Percentiles rank a stretch among this genome's conserved stretches.
phyloP scores from a whole-genome alignment of 352 stramenopile genomes.

The Phytophthora syringae region DNA sequence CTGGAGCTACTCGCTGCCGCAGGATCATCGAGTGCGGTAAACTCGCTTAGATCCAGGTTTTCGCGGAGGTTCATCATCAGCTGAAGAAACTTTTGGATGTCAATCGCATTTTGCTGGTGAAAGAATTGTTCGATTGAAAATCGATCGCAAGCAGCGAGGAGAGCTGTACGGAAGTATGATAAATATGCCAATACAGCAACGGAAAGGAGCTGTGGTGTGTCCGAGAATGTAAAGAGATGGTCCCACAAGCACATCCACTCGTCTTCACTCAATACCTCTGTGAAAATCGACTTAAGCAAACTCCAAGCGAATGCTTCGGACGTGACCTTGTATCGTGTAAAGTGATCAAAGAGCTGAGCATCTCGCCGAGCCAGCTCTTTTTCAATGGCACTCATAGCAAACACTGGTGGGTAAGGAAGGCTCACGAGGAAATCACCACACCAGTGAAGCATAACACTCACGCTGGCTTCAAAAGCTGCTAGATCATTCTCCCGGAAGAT shows the following conservation, averaged over 20 bases:
- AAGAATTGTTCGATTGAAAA: conserved; percentile 88
- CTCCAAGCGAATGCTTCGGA: conserved; percentile 84
- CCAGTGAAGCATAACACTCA: conserved; percentile 89
- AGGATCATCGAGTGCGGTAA: conserved; percentile 24
- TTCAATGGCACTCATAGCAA: conserved; percentile 74
- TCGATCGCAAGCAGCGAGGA: conserved; percentile 57
- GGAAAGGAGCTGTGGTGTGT: conserved; percentile 70
- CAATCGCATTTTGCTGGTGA: conserved; percentile 83
- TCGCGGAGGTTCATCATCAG: conserved; percentile 63
- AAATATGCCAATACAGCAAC: conserved; percentile 78
- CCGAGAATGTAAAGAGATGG: conserved; percentile 76
- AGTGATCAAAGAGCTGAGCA: conserved; percentile 77
- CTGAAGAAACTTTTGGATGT: conserved; percentile 77
- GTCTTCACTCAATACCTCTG: conserved; percentile 85
- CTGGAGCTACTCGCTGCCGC: neutral
- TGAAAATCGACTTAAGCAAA: conserved; percentile 89
- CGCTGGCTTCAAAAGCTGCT: conserved; percentile 88
- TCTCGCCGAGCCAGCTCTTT: conserved; percentile 74
- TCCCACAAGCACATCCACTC: conserved; percentile 93
- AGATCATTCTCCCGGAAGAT: conserved; percentile 89
- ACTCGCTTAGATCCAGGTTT: conserved; percentile 46
- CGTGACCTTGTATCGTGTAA: conserved; percentile 67
- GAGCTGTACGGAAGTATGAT: conserved; percentile 66
- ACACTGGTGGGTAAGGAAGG: conserved; percentile 84
- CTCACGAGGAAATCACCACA: conserved; percentile 81